A percentile compares a stretch with the other conserved stretches of the same genome.
phyloP scores from a whole-genome alignment of 164 flowering plant species.

The Buxus sempervirens region DNA sequence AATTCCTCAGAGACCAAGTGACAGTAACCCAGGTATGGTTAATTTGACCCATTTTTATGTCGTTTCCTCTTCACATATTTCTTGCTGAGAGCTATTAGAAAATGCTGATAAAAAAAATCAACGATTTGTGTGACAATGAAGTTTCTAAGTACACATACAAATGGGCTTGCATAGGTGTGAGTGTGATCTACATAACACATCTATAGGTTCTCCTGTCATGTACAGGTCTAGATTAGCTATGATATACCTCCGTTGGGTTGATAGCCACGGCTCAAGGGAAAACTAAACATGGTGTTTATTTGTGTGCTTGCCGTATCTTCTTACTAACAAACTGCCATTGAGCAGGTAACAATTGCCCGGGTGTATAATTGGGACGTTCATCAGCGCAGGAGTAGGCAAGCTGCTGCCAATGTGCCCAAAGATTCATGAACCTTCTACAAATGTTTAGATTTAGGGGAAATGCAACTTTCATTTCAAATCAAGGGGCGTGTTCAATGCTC shows the following conservation, averaged over 20 bases:
- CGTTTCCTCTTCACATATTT: too few species aligned
- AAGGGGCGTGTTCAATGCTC: neutral
- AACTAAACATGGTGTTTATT: too few species aligned
- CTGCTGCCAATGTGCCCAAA: constrained; percentile 26
- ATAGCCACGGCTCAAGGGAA: too few species aligned
- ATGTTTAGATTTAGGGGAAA: neutral
- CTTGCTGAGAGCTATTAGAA: too few species aligned
- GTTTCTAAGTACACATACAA: too few species aligned
- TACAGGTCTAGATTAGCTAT: too few species aligned
- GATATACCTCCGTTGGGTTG: too few species aligned
- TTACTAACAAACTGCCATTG: constrained; percentile 8
- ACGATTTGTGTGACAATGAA: too few species aligned
- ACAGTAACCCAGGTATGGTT: constrained; percentile 71
- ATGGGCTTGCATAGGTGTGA: too few species aligned
- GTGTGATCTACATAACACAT: too few species aligned
- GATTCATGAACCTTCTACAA: constrained; percentile 21
- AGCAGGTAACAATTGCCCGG: constrained; percentile 94
- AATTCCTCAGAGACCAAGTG: constrained; percentile 84
- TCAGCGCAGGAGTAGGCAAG: constrained; percentile 68
- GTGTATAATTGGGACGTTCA: constrained; percentile 98
- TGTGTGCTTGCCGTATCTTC: neutral
- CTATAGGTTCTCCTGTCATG: too few species aligned
- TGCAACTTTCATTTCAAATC: neutral
- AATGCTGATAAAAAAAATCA: too few species aligned
- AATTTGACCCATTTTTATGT: neutral